These are phyloP conservation scores for Termitomyces sp. DNA, from an alignment of 768 basidiomycete species.

Conservation along the genomic window DNA sequence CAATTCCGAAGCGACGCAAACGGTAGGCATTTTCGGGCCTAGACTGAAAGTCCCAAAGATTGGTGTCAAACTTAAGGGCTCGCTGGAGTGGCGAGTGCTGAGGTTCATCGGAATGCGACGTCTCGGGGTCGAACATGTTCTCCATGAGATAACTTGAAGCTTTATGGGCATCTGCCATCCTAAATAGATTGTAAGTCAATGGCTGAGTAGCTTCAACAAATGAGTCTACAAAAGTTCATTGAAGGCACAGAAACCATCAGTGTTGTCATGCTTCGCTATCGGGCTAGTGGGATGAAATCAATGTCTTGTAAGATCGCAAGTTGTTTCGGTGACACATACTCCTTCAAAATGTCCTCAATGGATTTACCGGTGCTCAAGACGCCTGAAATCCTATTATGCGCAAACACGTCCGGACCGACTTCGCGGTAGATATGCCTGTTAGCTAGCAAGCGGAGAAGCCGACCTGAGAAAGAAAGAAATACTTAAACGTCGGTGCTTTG, in stretches of 20 bases:
- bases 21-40: constrained; percentile 18
- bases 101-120: constrained; percentile 14
- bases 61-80: constrained; percentile 12
- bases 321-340: constrained; percentile 13
- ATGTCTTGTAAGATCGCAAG: background rate
- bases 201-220: background rate
- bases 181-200: constrained; percentile 1
- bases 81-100: constrained; percentile 13
- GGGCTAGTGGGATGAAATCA: constrained; percentile 13
- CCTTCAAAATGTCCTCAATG: constrained; percentile 17
- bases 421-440: constrained; percentile 31
- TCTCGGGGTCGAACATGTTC: constrained; percentile 17
- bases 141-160: constrained; percentile 22
- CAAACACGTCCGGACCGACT: constrained; percentile 26
- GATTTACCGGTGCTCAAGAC: constrained; percentile 24
- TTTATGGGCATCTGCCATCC: constrained; percentile 20
- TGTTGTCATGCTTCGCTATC: constrained; percentile 19
- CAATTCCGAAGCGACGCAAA: constrained; percentile 22
- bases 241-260: constrained; percentile 21
- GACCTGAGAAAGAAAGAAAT: constrained; percentile 13
- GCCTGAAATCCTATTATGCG: constrained; percentile 27
- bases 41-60: constrained; percentile 17
- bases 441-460: constrained; percentile 27
- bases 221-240: constrained; percentile 16
- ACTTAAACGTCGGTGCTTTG: background rate